These are phyloP conservation scores for Puccinia hordei DNA, from an alignment of 1,284 basidiomycete genomes.

Conservation along the genomic window DNA sequence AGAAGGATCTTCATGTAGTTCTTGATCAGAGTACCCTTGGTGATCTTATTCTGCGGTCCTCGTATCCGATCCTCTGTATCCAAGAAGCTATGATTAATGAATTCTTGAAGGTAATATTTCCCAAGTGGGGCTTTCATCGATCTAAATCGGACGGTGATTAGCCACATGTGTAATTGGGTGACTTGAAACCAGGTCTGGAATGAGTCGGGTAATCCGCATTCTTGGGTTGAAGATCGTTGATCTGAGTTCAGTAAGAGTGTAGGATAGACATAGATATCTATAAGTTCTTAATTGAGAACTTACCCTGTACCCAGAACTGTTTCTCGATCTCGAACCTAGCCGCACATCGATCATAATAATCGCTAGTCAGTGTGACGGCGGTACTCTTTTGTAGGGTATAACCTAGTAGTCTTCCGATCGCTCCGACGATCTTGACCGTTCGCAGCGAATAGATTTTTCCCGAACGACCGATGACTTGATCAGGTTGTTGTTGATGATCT, in stretches of 20 bases:
- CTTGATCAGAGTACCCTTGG: slow-evolving; percentile 75
- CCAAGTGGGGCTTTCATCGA: slow-evolving; percentile 73
- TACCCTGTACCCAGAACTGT: slow-evolving; percentile 60
- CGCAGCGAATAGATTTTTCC: slow-evolving; percentile 31
- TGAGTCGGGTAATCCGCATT: slow-evolving; percentile 82
- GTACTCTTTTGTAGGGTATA: slow-evolving; percentile 63
- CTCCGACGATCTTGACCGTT: slow-evolving; percentile 55
- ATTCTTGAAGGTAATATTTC: slow-evolving; percentile 71
- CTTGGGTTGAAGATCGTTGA: slow-evolving; percentile 61
- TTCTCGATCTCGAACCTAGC: slow-evolving; percentile 62
- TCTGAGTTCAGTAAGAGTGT: background rate
- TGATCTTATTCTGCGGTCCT: slow-evolving; percentile 67
- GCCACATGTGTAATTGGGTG: slow-evolving; percentile 88
- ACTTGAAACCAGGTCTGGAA: slow-evolving; percentile 98
- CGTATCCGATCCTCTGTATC: slow-evolving; percentile 91
- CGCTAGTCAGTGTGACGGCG: slow-evolving; percentile 64
- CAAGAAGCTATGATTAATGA: slow-evolving; percentile 94
- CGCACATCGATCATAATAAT: slow-evolving; percentile 64
- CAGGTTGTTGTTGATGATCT: background rate
- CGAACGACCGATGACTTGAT: slow-evolving; percentile 30
- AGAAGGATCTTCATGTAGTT: slow-evolving; percentile 86
- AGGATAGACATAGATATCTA: too few relatives aligned
- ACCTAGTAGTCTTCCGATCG: slow-evolving; percentile 63
- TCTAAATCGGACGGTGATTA: slow-evolving; percentile 83
- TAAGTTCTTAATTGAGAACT: background rate